phyloP scores from a whole-genome alignment of 495 filamentous ascomycete species.

The Tuber calosporum region DNA sequence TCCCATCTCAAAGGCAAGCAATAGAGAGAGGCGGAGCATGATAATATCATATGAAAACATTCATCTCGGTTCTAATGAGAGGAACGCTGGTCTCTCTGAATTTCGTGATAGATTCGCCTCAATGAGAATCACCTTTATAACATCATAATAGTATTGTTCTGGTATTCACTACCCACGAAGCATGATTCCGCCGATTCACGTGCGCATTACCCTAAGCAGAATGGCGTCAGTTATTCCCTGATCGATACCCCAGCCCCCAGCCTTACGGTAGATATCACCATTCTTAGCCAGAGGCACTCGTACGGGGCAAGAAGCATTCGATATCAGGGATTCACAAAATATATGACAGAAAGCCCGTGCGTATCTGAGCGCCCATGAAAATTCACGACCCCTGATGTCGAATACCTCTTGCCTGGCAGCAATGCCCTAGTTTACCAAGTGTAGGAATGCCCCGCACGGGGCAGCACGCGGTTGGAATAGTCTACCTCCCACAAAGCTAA shows the following conservation, averaged over 20 bases:
- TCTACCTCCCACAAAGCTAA: neutral
- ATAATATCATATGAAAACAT: neutral
- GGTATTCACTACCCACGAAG: neutral
- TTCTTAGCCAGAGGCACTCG: neutral
- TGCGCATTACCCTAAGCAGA: neutral
- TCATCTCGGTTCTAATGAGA: neutral
- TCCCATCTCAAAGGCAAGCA: neutral
- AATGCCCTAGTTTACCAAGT: neutral
- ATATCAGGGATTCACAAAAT: no score
- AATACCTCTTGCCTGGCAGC: no score
- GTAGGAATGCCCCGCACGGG: neutral
- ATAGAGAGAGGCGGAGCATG: neutral
- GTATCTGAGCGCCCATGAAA: no score
- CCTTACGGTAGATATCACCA: neutral
- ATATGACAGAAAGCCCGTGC: no score
- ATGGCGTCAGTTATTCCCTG: neutral
- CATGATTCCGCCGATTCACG: neutral
- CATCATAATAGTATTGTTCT: constrained; percentile 6
- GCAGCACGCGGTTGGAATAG: neutral
- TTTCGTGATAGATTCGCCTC: neutral
- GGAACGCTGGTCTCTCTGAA: neutral
- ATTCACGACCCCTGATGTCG: no score
- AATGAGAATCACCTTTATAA: neutral
- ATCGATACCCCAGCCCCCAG: neutral
- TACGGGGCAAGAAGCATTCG: no score